Base-by-base conservation (phyloP, 2,329 filamentous ascomycete species). In the Penicillium sclerotigenum region DNA sequence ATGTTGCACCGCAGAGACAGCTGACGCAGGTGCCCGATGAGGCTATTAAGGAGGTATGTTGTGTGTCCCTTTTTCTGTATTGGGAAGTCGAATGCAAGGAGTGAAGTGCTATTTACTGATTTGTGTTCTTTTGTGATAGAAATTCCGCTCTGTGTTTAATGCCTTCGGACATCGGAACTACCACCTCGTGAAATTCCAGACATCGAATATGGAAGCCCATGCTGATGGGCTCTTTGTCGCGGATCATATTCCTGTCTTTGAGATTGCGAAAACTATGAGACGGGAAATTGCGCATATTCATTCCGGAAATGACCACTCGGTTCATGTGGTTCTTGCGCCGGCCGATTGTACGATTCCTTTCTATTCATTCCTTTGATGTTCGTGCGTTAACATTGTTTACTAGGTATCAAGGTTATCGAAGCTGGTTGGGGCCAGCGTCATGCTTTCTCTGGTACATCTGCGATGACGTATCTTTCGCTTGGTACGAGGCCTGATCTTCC, bases 281-380 rank as follows among this genome's bases (percentile, higher is more conserved):
- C 89, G 90, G 14, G 91, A 96, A 73, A 82, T 95, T 47, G 87
- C 85, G 65, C 91, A 96, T 72, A 82, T 91, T 16, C 91, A 96
- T 73, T 83, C 85, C 33, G 85, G 81, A 5, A 60, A 63, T 24
- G 91, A 95, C 59, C 83, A 87, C 60, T 88, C 85, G 0, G 78
- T 93, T 80, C 91, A 96, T 73, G 77, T 93, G 74, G 87, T 85
- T 40, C 77, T 96, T 54, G 88, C 94, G 62, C 89, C 90, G 0
- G 83, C 87, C 34, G 91, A 96, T 70, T 89, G 88, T 71, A 63
- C 52, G 67, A 55, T 31, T 10, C 22, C 22, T 24, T 24, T 33
- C 28, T 10, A 29, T 18, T 55, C 11, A 1, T 5, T 24, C 4
- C 2, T 14, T 28, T 46, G 14, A 10, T 14, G 14, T 18, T 20